Conservation (phyloP, 2,329 filamentous ascomycete genomes). For the Colletotrichum neosansevieriae region DNA sequence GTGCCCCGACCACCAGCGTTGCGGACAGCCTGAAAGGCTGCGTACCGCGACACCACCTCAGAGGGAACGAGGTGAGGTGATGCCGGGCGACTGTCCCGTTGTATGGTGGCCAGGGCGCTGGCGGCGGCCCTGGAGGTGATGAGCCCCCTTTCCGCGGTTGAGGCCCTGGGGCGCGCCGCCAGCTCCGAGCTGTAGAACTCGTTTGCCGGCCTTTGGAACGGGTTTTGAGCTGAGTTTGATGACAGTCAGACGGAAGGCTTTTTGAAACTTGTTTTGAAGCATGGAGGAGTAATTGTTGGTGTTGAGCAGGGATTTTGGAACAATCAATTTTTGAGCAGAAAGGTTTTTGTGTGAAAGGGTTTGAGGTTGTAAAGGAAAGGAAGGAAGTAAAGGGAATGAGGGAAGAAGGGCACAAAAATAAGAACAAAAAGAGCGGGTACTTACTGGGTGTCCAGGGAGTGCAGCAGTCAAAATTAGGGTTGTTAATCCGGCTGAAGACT, state of each 20-base stretch:
- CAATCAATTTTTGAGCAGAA: background rate
- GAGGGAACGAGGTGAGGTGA: constrained; percentile 24
- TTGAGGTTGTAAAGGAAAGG: background rate
- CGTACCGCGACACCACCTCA: constrained; percentile 18
- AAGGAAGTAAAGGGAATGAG: background rate
- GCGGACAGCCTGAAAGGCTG: constrained; percentile 19
- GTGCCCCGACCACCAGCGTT: constrained; percentile 28
- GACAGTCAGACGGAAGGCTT: constrained; percentile 12
- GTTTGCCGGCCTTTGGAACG: constrained; percentile 1
- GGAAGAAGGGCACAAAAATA: background rate
- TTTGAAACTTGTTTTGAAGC: background rate
- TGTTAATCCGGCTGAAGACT: constrained; percentile 22
- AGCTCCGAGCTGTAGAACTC: constrained; percentile 24
- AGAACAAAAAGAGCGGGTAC: constrained; percentile 8
- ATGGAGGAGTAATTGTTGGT: too few species aligned
- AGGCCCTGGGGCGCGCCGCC: constrained; percentile 17
- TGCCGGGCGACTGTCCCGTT: constrained; percentile 10
- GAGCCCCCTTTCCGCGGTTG: background rate
- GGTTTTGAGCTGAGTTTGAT: constrained; percentile 5
- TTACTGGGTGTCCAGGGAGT: constrained; percentile 11
- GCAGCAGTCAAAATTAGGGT: constrained; percentile 11
- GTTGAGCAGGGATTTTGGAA: too few species aligned
- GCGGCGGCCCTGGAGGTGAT: constrained; percentile 14
- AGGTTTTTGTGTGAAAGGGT: background rate
- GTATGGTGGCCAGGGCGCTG: constrained; percentile 23